A percentile compares a stretch with the other conserved stretches of the same genome.
phyloP scores from a whole-genome alignment of 1,284 basidiomycete genomes.

The Cutaneotrichosporon cyanovorans region DNA sequence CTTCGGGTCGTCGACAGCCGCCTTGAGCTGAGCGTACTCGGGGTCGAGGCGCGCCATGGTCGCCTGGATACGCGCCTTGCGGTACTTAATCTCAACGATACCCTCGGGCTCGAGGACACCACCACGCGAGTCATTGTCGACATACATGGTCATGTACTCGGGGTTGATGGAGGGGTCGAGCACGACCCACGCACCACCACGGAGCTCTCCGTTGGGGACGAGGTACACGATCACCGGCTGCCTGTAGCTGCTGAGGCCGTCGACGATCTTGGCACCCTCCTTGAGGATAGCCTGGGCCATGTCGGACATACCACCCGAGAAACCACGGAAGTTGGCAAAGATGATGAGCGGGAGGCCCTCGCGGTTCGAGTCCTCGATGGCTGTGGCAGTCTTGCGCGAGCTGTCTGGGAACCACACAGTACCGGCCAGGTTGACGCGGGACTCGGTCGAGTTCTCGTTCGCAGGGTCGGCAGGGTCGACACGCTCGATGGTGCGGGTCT shows the following conservation, averaged over 20 bases:
- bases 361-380: slow-evolving; percentile 96
- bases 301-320: slow-evolving; percentile 74
- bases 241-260: slow-evolving; percentile 92
- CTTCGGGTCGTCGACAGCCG: slow-evolving; percentile 63
- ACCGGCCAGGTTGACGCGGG: slow-evolving; percentile 96
- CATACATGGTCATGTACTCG: slow-evolving; percentile 99
- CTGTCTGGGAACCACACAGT: slow-evolving; percentile 99
- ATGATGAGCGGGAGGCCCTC: slow-evolving; percentile 96
- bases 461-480: slow-evolving; percentile 98
- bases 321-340: slow-evolving; percentile 99
- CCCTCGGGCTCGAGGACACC: slow-evolving; percentile 98
- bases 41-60: slow-evolving; percentile 92
- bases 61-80: slow-evolving; percentile 77
- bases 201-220: slow-evolving; percentile 95
- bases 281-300: slow-evolving; percentile 85
- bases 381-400: slow-evolving; percentile 99
- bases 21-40: slow-evolving; percentile 74
- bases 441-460: slow-evolving; percentile 94
- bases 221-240: slow-evolving; percentile 99
- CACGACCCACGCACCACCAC: slow-evolving; percentile 99
- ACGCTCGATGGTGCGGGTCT: slow-evolving; percentile 86
- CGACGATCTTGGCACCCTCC: slow-evolving; percentile 95
- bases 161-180: slow-evolving; percentile 95
- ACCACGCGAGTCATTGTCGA: slow-evolving; percentile 88
- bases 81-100: slow-evolving; percentile 76